Evolutionary conservation across 2,329 filamentous ascomycete species (phyloP), one percentile per base, ranked within the genome.

Genomic region (Sphaerulina populicola): DNA sequence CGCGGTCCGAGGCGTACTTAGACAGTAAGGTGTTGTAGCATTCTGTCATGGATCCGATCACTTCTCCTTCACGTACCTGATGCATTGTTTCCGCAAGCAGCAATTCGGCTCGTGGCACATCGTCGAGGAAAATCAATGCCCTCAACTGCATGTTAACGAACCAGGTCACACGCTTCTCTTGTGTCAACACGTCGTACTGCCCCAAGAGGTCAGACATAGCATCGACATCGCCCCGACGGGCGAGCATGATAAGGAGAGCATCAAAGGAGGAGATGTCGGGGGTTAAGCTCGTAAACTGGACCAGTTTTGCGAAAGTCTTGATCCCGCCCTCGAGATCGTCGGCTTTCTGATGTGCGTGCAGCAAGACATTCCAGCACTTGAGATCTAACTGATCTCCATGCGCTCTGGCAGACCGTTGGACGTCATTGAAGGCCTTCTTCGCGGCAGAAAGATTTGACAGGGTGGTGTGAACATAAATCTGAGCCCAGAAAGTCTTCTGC

Each of bases 11-110:
- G 6, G 86, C 86, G 65, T 88, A 77, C 54, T 84, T 79, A 50
- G 77, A 75, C 4, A 96, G 72, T 30, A 96, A 70, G 47, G 80
- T 75, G 63, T 96, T 95, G 86, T 87, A 96, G 63, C 88, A 79
- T 30, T 75, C 72, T 2, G 82, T 82, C 18, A 77, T 71, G 1
- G 75, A 71, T 1, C 80, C 75, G 14, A 73, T 64, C 0, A 80
- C 65, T 11, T 72, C 44, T 1, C 70, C 54, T 74, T 72, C 10
- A 69, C 67, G 18, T 1, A 60, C 52, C 27, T 62, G 52, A 47
- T 47, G 29, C 18, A 82, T 71, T 30, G 81, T 76, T 40, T 77
- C 76, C 44, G 77, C 64, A 30, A 82, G 79, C 44, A 87, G 71
- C 36, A 70, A 70, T 49, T 72, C 64, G 5, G 73, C 74, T 39